Conservation (phyloP, 148 eudicot genomes). For the Amaranthus hypochondriacus region DNA sequence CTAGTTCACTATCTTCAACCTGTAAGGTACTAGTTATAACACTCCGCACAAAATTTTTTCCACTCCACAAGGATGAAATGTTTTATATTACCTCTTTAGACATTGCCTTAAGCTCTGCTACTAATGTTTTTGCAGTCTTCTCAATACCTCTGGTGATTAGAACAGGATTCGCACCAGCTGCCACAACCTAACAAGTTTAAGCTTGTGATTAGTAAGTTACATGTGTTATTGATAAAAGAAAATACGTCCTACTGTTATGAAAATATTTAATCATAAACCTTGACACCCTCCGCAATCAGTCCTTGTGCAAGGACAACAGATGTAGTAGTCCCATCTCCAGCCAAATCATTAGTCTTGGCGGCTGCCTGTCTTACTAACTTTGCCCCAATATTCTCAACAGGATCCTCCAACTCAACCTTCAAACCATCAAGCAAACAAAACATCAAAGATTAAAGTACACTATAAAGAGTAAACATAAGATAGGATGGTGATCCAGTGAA, state of each 20-base stretch:
- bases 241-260: neutral
- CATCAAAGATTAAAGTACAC: neutral
- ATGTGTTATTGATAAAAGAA: too few species aligned
- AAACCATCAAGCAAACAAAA: slow-evolving; percentile 7
- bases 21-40: slow-evolving; percentile 54
- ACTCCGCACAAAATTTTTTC: slow-evolving; percentile 13
- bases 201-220: neutral
- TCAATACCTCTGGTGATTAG: slow-evolving; percentile 90
- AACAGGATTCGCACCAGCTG: slow-evolving; percentile 96
- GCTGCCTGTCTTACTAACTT: slow-evolving; percentile 96
- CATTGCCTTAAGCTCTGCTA: slow-evolving; percentile 87
- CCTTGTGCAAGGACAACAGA: slow-evolving; percentile 94
- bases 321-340: slow-evolving; percentile 98
- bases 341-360: slow-evolving; percentile 92
- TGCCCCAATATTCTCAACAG: slow-evolving; percentile 97
- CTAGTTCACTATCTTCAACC: slow-evolving; percentile 80
- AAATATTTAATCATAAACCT: slow-evolving; percentile 14
- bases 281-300: slow-evolving; percentile 74
- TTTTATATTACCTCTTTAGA: slow-evolving; percentile 67
- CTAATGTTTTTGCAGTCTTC: slow-evolving; percentile 72
- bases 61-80: slow-evolving; percentile 30
- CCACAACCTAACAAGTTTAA: slow-evolving; percentile 57
- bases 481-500: neutral
- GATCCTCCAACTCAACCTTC: slow-evolving; percentile 82
- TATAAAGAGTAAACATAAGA: neutral